Conservation (phyloP, 495 filamentous ascomycete genomes). For the Penicillium tannophilum region DNA sequence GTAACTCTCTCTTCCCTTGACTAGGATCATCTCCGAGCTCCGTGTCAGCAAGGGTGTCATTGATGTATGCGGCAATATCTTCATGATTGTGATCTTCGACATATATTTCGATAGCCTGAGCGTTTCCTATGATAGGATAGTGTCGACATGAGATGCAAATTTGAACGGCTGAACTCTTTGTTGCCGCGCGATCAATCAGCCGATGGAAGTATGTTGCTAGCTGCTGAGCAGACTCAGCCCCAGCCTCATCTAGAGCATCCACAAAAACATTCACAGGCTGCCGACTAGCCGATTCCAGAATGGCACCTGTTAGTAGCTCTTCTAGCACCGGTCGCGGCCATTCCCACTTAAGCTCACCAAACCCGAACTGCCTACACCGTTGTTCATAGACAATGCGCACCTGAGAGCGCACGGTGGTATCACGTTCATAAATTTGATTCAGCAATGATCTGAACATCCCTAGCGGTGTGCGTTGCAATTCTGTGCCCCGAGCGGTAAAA, state of each 20-base stretch:
- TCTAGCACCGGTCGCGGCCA: slow-evolving; percentile 18
- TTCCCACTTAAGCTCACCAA: slow-evolving; percentile 13
- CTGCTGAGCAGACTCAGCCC: slow-evolving; percentile 13
- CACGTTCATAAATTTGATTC: slow-evolving; percentile 13
- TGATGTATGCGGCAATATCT: slow-evolving; percentile 15
- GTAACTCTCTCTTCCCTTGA: background rate
- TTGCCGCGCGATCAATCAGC: slow-evolving; percentile 9
- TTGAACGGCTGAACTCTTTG: slow-evolving; percentile 1
- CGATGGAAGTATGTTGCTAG: slow-evolving; percentile 16
- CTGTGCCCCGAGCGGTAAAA: slow-evolving; percentile 20
- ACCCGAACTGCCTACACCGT: slow-evolving; percentile 15
- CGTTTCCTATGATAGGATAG: slow-evolving; percentile 12
- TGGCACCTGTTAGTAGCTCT: slow-evolving; percentile 10
- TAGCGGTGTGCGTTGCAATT: slow-evolving; percentile 16
- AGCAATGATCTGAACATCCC: slow-evolving; percentile 23
- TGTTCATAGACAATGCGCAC: slow-evolving; percentile 13
- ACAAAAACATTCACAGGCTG: slow-evolving; percentile 18
- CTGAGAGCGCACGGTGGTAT: slow-evolving; percentile 5
- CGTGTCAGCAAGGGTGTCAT: slow-evolving; percentile 6
- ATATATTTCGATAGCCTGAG: slow-evolving; percentile 1
- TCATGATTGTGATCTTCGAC: slow-evolving; percentile 7
- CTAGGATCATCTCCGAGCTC: slow-evolving; percentile 1
- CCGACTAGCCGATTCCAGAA: slow-evolving; percentile 10
- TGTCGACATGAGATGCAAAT: slow-evolving; percentile 27
- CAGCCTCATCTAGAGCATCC: slow-evolving; percentile 28